These are phyloP conservation scores for Daldinia vernicosa DNA, from an alignment of 495 filamentous ascomycete genomes.

Conservation along the genomic window DNA sequence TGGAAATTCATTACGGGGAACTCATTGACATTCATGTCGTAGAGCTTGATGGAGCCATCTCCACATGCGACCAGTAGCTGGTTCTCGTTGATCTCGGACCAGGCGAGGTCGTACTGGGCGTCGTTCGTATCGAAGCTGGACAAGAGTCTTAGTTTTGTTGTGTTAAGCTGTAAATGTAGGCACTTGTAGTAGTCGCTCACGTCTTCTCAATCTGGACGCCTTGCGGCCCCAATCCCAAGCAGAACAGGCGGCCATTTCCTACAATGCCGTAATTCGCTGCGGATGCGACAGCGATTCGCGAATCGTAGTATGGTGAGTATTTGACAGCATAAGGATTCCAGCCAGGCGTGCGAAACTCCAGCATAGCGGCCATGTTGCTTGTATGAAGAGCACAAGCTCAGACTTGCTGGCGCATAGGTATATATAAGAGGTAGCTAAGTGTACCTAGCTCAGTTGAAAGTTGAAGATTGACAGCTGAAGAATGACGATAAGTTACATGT, in stretches of 20 bases:
- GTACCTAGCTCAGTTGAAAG: slow-evolving; percentile 5
- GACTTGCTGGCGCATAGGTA: slow-evolving; percentile 20
- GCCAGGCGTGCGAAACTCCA: slow-evolving; percentile 90
- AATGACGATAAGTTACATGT: slow-evolving; percentile 33
- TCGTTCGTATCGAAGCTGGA: slow-evolving; percentile 93
- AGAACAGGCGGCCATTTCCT: slow-evolving; percentile 89
- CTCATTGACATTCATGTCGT: slow-evolving; percentile 77
- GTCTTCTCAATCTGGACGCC: slow-evolving; percentile 86
- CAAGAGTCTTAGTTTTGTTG: slow-evolving; percentile 1
- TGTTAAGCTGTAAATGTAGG: too few relatives aligned
- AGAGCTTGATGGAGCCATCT: slow-evolving; percentile 94
- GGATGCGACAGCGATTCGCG: slow-evolving; percentile 84
- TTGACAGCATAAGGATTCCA: slow-evolving; percentile 95
- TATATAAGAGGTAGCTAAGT: neutral
- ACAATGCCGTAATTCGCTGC: slow-evolving; percentile 95
- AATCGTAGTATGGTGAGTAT: slow-evolving; percentile 98
- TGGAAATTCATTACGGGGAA: slow-evolving; percentile 89
- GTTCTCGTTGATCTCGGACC: slow-evolving; percentile 95
- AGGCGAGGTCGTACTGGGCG: slow-evolving; percentile 89
- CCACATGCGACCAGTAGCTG: slow-evolving; percentile 87
- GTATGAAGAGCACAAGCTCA: neutral
- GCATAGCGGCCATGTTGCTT: slow-evolving; percentile 68
- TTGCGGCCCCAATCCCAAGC: slow-evolving; percentile 78
- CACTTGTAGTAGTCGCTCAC: slow-evolving; percentile 47
- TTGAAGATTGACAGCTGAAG: slow-evolving; percentile 14